Percentiles rank a stretch among this genome's conserved stretches.
phyloP scores from a whole-genome alignment of 306 rosid genomes.

The Ochetophila trinervis region DNA sequence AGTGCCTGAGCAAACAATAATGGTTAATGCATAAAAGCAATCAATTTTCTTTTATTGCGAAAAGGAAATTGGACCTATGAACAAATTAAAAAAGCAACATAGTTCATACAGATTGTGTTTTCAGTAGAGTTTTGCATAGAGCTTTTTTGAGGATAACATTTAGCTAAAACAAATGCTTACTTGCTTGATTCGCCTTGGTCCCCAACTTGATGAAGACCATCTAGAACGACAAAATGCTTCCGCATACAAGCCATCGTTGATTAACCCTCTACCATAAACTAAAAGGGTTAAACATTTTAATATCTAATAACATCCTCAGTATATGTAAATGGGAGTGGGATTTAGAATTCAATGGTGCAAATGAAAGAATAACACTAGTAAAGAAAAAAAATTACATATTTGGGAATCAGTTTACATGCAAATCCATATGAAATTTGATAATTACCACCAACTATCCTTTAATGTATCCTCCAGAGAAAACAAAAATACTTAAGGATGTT shows the following conservation, averaged over 20 bases:
- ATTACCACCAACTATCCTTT: background rate
- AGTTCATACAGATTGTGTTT: background rate
- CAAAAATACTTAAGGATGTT: background rate
- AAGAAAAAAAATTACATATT: background rate
- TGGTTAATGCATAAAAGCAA: slow-evolving; percentile 10
- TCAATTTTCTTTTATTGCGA: background rate
- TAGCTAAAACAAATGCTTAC: slow-evolving; percentile 35
- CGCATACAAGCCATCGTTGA: slow-evolving; percentile 57
- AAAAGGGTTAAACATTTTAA: slow-evolving; percentile 9
- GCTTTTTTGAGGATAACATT: background rate
- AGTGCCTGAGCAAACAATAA: slow-evolving; percentile 66
- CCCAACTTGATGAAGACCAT: slow-evolving; percentile 95
- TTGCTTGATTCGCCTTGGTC: slow-evolving; percentile 79
- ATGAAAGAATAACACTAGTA: slow-evolving; percentile 1
- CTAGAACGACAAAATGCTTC: slow-evolving; percentile 71
- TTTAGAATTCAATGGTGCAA: background rate
- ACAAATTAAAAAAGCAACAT: slow-evolving; percentile 11
- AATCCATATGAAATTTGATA: background rate
- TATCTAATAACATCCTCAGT: background rate
- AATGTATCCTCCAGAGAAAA: background rate
- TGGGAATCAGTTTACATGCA: slow-evolving; percentile 12
- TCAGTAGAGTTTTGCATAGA: no score
- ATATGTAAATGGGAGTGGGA: background rate
- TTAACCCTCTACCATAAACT: slow-evolving; percentile 60
- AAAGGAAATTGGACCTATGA: background rate